Base-by-base conservation (phyloP, 768 basidiomycete genomes). In the Tricholoma saponaceum region DNA sequence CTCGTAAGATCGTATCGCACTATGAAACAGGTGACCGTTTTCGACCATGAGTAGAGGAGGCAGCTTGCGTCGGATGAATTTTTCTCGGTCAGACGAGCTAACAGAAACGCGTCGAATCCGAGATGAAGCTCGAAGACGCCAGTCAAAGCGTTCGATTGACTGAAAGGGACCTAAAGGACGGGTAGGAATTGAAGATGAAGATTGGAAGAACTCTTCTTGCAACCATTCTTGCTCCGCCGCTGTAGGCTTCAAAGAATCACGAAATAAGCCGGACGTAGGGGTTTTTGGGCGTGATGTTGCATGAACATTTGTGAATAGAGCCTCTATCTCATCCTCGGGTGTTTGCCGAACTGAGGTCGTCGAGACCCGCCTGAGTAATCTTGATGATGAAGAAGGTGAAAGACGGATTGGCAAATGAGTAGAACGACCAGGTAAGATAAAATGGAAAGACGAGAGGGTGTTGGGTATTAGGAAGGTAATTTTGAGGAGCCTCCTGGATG, bases 61-160 rank as follows among this genome's bases (percentile, higher is more conserved):
- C 39, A 68, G 66, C 52, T 73, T 69, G 49, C 82, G 77, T 74
- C 58, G 71, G 54, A 66, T 70, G 70, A 54, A 61, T 60, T 58
- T 54, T 66, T 49, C 56, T 41, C 47, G 55, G 44, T 53, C 41
- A 20, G 53, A 28, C 33, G 13, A 58, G 63, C 28, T 23, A 51
- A 28, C 16, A 58, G 53, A 55, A 20, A 56, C 51, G 44, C 63
- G 65, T 56, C 52, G 56, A 57, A 60, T 32, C 55, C 83, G 74
- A 13, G 85, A 86, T 10, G 73, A 58, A 7, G 85, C 79, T 18
- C 83, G 76, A 37, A 75, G 63, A 41, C 84, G 76, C 87, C 88
- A 89, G 63, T 89, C 82, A 66, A 83, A 86, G 6, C 87, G 74
- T 22, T 66, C 64, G 25, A 60, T 56, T 4, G 63, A 68, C 35